These are phyloP conservation scores for Corchorus olitorius DNA, from an alignment of 345 rosid species.

Conservation along the genomic window DNA sequence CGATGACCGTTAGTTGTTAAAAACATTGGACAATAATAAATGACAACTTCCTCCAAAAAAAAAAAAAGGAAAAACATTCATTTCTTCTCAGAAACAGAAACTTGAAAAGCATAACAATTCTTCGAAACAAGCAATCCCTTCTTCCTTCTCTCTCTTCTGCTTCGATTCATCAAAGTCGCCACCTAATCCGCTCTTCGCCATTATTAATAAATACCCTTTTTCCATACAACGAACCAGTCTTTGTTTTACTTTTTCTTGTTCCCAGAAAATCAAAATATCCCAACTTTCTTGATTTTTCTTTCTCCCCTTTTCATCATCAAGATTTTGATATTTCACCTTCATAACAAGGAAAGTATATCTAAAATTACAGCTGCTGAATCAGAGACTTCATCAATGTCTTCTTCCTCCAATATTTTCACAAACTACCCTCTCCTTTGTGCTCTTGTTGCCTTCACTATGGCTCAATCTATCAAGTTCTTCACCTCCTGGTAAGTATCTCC, in stretches of 20 bases:
- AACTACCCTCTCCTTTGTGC: conserved; percentile 76
- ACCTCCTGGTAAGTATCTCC: conserved; percentile 54
- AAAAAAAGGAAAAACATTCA: too few species aligned
- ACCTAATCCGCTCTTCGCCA: conserved; percentile 19
- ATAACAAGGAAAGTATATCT: conserved; percentile 1
- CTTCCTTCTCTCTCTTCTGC: not conserved
- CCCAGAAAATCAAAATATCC: not conserved
- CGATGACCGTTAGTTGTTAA: conserved; percentile 36
- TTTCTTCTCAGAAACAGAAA: too few species aligned
- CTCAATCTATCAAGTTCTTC: conserved; percentile 69
- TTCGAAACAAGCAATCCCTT: not conserved
- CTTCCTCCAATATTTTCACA: conserved; percentile 41
- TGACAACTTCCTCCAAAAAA: too few species aligned
- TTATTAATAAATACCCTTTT: not conserved
- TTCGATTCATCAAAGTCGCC: conserved; percentile 15
- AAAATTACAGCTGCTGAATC: conserved; percentile 23
- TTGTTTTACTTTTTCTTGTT: not conserved
- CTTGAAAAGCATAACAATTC: not conserved
- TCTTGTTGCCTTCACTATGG: conserved; percentile 53
- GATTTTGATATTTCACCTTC: not conserved
- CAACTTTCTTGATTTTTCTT: not conserved
- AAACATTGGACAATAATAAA: not conserved
- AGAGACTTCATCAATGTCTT: conserved; percentile 27
- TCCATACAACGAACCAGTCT: not conserved
- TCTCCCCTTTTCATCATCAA: not conserved